Base-by-base conservation (phyloP, 352 stramenopile species). In the Elongisporangium undulatum region DNA sequence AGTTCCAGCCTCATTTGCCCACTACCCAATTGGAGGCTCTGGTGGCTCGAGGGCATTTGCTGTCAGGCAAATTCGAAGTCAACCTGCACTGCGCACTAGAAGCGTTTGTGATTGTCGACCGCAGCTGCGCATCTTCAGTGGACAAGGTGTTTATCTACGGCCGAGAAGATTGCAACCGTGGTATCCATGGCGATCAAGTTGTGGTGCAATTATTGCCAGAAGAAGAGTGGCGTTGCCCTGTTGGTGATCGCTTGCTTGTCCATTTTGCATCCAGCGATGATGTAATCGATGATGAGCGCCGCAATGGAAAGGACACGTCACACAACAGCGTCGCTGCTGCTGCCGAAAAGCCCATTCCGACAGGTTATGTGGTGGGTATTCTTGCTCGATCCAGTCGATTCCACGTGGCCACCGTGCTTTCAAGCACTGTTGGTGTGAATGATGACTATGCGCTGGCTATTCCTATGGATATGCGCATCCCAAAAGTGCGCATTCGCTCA, bases 181-280 rank as follows among this genome's bases (percentile, higher is more conserved):
- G 96, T 4, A 78, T 99, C 2, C 97, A 99, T 68, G 97, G 97
- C 23, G 98, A 99, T 77, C 69, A 97, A 12, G 97, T 99, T 13
- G 94, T 90, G 3, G 85, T 99, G 20, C 75, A 97, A 58, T 67
- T 99, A 38, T 73, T 99, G 41, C 74, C 87, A 0, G 69, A 94
- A 24, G 59, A 68, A 9, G 62, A 90, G 29, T 98, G 93, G 93
- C 66, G 85, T 16, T 66, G 55, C 22, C 87, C 77, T 0, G 69
- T 82, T 57, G 92, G 77, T 59, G 79, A 89, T 16, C 75, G 71
- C 3, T 53, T 87, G 55, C 66, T 94, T 4, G 72, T 92, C 16
- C 85, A 97, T 53, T 91, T 95, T 59, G 66, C 63, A 9, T 59
- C 63, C 39, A 77, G 88, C n/a, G 77, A 93, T 26, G 68, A 63